Conservation (phyloP, 2,329 filamentous ascomycete species). For the Penicillium hesseltinei region DNA sequence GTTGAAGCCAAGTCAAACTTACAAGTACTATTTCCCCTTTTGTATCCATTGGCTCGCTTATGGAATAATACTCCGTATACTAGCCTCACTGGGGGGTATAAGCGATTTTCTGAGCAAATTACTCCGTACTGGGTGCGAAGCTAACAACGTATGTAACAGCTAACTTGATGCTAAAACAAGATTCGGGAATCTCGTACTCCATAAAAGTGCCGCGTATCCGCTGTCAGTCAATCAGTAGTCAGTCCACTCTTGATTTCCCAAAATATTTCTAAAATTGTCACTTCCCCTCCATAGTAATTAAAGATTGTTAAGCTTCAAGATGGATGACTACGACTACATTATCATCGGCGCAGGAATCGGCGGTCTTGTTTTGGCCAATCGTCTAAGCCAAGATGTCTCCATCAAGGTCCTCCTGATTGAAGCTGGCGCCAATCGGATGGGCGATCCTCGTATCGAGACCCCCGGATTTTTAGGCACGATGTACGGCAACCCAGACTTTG, state of each 20-base stretch:
- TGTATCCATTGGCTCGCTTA: not conserved
- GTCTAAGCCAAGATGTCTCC: conserved; percentile 28
- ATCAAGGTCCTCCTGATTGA: conserved; percentile 31
- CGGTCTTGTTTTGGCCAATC: conserved; percentile 34
- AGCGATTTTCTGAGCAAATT: not conserved
- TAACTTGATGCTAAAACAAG: not conserved
- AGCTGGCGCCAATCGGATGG: conserved; percentile 24
- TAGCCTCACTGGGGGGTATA: not conserved
- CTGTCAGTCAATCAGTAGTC: not conserved
- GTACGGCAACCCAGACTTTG: conserved; percentile 24
- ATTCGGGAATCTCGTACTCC: not conserved
- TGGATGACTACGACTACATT: conserved; percentile 29
- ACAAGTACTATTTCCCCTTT: not conserved
- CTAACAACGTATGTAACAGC: not conserved
- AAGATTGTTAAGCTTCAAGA: not conserved
- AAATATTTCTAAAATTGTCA: not conserved
- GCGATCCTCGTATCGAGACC: conserved; percentile 23
- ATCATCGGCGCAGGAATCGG: conserved; percentile 34
- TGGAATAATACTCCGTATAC: not conserved
- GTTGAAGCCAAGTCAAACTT: not conserved
- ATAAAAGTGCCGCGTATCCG: not conserved
- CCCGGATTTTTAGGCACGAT: conserved; percentile 21
- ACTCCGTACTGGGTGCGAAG: not conserved
- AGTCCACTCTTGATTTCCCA: not conserved
- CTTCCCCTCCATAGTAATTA: not conserved